A percentile compares a stretch with the other conserved stretches of the same genome.
These are phyloP conservation scores for Cyberlindnera veronae DNA, from an alignment of 805 yeast genomes.

Conservation along the genomic window DNA sequence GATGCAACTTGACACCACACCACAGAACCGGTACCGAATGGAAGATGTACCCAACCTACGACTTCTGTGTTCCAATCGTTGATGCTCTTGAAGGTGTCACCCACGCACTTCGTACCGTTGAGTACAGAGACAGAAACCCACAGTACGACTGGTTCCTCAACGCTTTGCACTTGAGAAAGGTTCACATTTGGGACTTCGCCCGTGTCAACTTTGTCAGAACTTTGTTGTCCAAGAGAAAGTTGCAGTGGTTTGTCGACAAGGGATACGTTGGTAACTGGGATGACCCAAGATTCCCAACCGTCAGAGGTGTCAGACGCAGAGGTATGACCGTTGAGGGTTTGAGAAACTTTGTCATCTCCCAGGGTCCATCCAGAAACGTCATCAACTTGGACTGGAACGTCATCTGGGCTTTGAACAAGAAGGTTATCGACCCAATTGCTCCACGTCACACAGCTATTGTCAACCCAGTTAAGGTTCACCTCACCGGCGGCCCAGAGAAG, in stretches of 20 bases:
- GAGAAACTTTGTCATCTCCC: slow-evolving; percentile 86
- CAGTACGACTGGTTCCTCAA: slow-evolving; percentile 96
- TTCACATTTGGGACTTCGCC: slow-evolving; percentile 96
- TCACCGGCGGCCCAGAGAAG: slow-evolving; percentile 65
- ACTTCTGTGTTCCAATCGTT: slow-evolving; percentile 96
- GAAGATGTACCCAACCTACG: slow-evolving; percentile 98
- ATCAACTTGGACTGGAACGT: slow-evolving; percentile 96
- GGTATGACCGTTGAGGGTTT: slow-evolving; percentile 99
- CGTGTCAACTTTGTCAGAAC: slow-evolving; percentile 97
- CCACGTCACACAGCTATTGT: slow-evolving; percentile 91
- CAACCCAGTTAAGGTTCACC: slow-evolving; percentile 65
- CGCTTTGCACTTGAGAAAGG: slow-evolving; percentile 80
- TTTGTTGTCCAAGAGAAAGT: slow-evolving; percentile 90
- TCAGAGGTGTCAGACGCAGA: slow-evolving; percentile 98
- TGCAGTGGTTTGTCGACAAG: slow-evolving; percentile 98
- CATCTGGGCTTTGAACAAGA: slow-evolving; percentile 97
- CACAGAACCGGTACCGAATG: slow-evolving; percentile 91
- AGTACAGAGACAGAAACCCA: slow-evolving; percentile 97
- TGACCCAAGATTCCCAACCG: slow-evolving; percentile 99
- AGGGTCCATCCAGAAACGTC: slow-evolving; percentile 97
- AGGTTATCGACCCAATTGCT: slow-evolving; percentile 93
- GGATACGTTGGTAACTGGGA: slow-evolving; percentile 87
- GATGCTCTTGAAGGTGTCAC: slow-evolving; percentile 97
- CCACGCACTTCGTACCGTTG: slow-evolving; percentile 96
- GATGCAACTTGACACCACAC: slow-evolving; percentile 96